Evolutionary conservation across 805 yeast species (phyloP).

Genomic region (Saccharomycopsis amapae): DNA sequence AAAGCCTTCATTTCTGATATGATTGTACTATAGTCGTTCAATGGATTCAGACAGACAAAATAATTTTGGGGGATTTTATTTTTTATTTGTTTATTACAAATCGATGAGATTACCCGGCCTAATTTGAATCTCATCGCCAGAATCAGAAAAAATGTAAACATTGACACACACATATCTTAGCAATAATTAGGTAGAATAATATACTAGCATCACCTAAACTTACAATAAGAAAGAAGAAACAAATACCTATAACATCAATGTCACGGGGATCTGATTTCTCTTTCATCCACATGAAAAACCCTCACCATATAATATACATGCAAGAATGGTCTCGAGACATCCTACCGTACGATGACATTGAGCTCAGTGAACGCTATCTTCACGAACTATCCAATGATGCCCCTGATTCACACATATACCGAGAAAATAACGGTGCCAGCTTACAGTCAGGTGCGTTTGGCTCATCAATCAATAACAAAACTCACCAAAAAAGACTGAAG

Average conservation of each 20-base stretch:
- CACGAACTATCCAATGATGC: conserved; percentile 7
- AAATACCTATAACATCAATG: conserved; percentile 1
- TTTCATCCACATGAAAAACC: conserved; percentile 24
- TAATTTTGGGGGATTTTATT: too few species aligned
- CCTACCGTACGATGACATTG: conserved; percentile 27
- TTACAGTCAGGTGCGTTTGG: conserved; percentile 25
- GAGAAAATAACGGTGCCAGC: conserved; percentile 20
- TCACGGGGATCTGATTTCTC: conserved; percentile 20
- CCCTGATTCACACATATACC: conserved; percentile 4
- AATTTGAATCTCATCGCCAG: too few species aligned
- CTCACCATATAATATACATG: conserved; percentile 30
- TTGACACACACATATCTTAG: too few species aligned
- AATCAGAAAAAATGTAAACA: too few species aligned
- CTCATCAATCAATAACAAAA: conserved; percentile 16
- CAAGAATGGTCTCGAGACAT: conserved; percentile 28
- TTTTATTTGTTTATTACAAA: too few species aligned
- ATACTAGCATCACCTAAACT: background rate
- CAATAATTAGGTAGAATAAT: too few species aligned
- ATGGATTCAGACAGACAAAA: too few species aligned
- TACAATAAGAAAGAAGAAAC: background rate
- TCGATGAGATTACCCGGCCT: too few species aligned
- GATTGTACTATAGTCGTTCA: too few species aligned
- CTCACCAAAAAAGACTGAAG: conserved; percentile 22
- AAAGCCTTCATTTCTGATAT: conserved; percentile 2
- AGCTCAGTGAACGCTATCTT: conserved; percentile 20